Evolutionary conservation across 1,139 yeast genomes (phyloP), one percentile per base, ranked within the genome.

Genomic region (Suhomyces panamericanus): DNA sequence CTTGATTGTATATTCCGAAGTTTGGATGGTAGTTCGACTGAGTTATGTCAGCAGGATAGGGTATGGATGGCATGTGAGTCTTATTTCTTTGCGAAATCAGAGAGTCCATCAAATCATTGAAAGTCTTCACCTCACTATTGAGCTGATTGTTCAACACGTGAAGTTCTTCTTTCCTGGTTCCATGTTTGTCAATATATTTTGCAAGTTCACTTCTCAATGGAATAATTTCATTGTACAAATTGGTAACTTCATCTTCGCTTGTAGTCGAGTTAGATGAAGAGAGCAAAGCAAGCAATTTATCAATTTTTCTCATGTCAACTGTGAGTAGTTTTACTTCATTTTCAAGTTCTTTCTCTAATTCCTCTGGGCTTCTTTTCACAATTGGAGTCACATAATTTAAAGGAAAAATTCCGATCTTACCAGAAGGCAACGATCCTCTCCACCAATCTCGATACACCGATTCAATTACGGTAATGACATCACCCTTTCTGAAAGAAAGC

Each of bases 371-470:
- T 35, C 86, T 85, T 41, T 82, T 86, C 1, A 83, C 79, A 10
- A 90, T 70, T 3, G 91, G 91, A 3, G 90, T 81, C 1, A 93
- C 98, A 60, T 93, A 93, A 63, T 93, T 93, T 47, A 88, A 75
- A 0, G 99, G 99, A 66, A 93, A 90, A n/a, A 93, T 85, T 26
- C 99, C 99, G 38, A 82, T 74, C 46, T 76, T 77, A 0, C 97
- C 97, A 46, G 80, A 76, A 4, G 77, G 66, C 42, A 91, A 68
- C 5, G 93, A 81, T 5, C 99, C 99, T 54, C 89, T 77, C 87
- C 97, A 88, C 99, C 99, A 93, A 62, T 93, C 98, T 50, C 89
- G 77, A 64, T 90, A 90, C 6, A 87, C 96, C 14, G 87, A 79
- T 57, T 90, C 98, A 39, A 91, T 76, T 1, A 93, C 96, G 1